Base-by-base conservation (phyloP, 495 filamentous ascomycete species). In the Cenococcum geophilum region DNA sequence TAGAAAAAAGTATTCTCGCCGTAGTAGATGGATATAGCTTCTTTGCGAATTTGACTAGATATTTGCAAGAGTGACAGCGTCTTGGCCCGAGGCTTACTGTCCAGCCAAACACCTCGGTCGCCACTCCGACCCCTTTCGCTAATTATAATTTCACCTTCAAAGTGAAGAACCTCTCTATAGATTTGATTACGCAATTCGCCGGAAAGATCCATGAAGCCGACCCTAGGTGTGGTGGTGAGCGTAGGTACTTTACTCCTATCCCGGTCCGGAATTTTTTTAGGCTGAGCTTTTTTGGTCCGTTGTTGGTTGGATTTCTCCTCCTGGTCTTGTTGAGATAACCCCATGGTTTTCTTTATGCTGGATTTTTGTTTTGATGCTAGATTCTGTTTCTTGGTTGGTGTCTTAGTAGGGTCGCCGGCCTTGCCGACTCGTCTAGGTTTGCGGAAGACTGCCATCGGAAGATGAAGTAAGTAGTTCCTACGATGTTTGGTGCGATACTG, bases 21-120 rank as follows among this genome's bases (percentile, higher is more conserved):
- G 8, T 52, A 52, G 49, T 52, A 52, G 49, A 52, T 52, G 16
- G 49, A 52, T 9, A 14, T 52, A 23, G 49, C 49, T 27, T 52
- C 49, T 23, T 32, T 23, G 20, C 21, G 18, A 16, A 52, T 25
- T 32, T 52, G 49, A 9, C 49, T 23, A 16, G 49, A 52, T 1
- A 52, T 23, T 25, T 27, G 18, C 23, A 52, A 23, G 25, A 52
- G 49, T 10, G 40, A 45, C 4, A 18, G 40, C 27, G 3, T 32
- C 27, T 32, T 45, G 18, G 40, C 14, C 40, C 40, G 11, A 32
- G 27, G 6, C 2, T 32, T 6, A 32, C 27, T 32, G 6, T n/a
- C n/a, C n/a, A 2, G 12, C 11, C 1, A 1, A 16, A 10, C 18
- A 45, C 11, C 2, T 4, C 27, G 40, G 40, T 45, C 18, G 3